Evolutionary conservation across 1,284 basidiomycete genomes (phyloP).

Genomic region (Marasmius fiardii): DNA sequence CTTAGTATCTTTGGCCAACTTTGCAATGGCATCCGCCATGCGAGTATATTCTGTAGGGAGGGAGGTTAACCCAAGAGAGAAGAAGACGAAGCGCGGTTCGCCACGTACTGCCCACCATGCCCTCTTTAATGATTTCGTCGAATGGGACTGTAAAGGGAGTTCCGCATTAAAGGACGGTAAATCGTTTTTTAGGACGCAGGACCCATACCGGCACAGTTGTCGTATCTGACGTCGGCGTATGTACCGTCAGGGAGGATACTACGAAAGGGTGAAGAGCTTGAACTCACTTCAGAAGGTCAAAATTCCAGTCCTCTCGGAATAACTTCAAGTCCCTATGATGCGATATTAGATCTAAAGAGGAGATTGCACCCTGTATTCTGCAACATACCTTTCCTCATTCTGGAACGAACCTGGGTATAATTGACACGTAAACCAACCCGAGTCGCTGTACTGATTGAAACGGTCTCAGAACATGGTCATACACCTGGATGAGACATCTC

Average conservation of each 20-base stretch:
- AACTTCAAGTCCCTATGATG: slow-evolving; percentile 39
- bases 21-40: slow-evolving; percentile 44
- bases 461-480: no score
- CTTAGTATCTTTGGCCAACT: slow-evolving; percentile 33
- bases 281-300: slow-evolving; percentile 54
- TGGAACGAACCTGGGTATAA: slow-evolving; percentile 47
- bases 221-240: slow-evolving; percentile 42
- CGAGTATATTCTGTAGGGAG: slow-evolving; percentile 39
- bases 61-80: neutral
- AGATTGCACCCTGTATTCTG: neutral
- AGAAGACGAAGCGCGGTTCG: neutral
- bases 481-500: no score
- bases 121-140: slow-evolving; percentile 47
- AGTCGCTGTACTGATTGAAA: slow-evolving; percentile 39
- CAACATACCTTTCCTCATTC: slow-evolving; percentile 37
- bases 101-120: slow-evolving; percentile 47
- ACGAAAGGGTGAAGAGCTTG: neutral
- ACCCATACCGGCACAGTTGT: slow-evolving; percentile 49
- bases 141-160: slow-evolving; percentile 38
- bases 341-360: neutral
- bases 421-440: slow-evolving; percentile 49
- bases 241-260: neutral
- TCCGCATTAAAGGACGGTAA: neutral
- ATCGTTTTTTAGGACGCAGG: neutral
- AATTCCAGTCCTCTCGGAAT: slow-evolving; percentile 52